Evolutionary conservation across 345 rosid genomes (phyloP), one percentile per base, ranked within the genome.

Genomic region (Noccaea caerulescens): DNA sequence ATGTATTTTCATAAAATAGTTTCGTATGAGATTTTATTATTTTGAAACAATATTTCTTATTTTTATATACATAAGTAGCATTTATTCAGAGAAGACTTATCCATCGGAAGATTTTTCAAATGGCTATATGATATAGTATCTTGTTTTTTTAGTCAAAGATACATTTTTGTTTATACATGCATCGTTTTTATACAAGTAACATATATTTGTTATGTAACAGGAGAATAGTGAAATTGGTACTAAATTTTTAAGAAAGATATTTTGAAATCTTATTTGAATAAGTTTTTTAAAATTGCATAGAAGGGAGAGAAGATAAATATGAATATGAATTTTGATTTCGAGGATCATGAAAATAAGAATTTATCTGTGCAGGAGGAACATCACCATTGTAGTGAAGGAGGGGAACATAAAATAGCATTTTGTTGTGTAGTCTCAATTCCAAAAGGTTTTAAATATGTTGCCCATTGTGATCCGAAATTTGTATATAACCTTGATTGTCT

Each of bases 331-430:
- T 41, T 41, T 41, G 44, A 41, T 41, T 41, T 41, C 44, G 44
- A 41, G 44, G 44, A 41, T 41, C 44, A 41, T 41, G 44, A 41
- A 41, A 41, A 41, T 41, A 41, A 41, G 44, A 41, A 41, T 41
- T 41, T 41, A 41, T 41, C 44, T 41, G 44, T 41, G 44, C 44
- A 41, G 44, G 44, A 41, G 44, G 44, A 41, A 41, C 44, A 41
- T 41, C 44, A 41, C 44, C 44, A 41, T 41, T 41, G 44, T 41
- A 41, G 44, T 41, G 44, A 41, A 41, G 44, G 44, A 41, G 44
- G 44, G 44, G 44, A 41, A 41, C 44, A 41, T 41, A 41, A 41
- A 41, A 41, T 41, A 41, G 44, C 44, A 41, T 41, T 41, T 41
- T 41, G 44, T 41, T 41, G 44, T 41, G 44, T 41, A 41, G 44